These are phyloP conservation scores for Phialophora macrospora DNA, from an alignment of 2,329 filamentous ascomycete genomes.

Conservation along the genomic window DNA sequence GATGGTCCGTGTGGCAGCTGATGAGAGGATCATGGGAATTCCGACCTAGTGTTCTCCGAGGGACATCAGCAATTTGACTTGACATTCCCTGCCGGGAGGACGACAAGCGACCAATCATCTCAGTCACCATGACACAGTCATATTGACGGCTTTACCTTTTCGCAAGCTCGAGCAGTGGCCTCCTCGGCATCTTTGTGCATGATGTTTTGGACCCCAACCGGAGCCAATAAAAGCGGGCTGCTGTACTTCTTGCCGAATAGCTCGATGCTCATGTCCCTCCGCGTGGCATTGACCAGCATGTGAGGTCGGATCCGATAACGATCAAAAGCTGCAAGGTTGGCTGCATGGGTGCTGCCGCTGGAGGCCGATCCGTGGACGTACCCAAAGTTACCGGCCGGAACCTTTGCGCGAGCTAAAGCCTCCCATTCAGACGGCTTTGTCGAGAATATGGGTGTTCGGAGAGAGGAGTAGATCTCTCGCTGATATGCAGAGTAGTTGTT, in stretches of 20 bases:
- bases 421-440: constrained; percentile 63
- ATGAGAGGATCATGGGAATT: constrained; percentile 70
- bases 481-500: constrained; percentile 34
- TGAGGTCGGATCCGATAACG: constrained; percentile 42
- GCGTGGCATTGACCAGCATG: constrained; percentile 45
- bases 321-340: constrained; percentile 43
- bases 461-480: constrained; percentile 36
- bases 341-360: constrained; percentile 40
- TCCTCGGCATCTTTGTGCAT: constrained; percentile 68
- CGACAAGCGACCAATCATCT: neutral
- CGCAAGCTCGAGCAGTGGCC: constrained; percentile 65
- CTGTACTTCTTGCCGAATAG: constrained; percentile 57
- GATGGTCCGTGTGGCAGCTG: constrained; percentile 65
- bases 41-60: constrained; percentile 44
- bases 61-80: neutral
- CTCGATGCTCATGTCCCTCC: constrained; percentile 54
- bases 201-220: constrained; percentile 71
- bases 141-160: constrained; percentile 42
- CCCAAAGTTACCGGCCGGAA: constrained; percentile 58
- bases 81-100: neutral
- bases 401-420: constrained; percentile 55
- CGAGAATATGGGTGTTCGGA: constrained; percentile 55
- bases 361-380: constrained; percentile 65
- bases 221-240: constrained; percentile 65
- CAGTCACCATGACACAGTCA: neutral